Evolutionary conservation across 768 basidiomycete genomes (phyloP), one percentile per base, ranked within the genome.

Genomic region (Tylopilus intermedius): DNA sequence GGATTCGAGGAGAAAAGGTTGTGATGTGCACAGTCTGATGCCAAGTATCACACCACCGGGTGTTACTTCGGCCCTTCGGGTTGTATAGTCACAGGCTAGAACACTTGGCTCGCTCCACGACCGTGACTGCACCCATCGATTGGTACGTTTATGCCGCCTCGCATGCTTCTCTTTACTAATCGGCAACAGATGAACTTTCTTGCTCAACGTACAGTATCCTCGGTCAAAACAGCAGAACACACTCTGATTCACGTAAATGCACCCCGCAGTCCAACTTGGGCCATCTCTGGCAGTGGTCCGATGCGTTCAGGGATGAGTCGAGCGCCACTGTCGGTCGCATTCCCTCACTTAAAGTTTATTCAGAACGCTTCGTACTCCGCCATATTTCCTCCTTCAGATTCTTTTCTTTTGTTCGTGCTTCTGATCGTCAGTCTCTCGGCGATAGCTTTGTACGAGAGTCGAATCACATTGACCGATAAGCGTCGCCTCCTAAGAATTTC

Each of bases 401-500:
- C 30, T 51, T 49, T 49, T 38, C 8, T 46, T 41, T 59, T 59
- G 33, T 56, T 14, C 18, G 0, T 33, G 57, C 51, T 62, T 57
- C 58, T 57, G 47, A 57, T 45, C 54, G 40, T 61, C 54, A 43
- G 38, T 30, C 13, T 35, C 37, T 24, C 39, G 35, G 33, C 24
- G 18, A 37, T 37, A 15, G 14, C 5, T 14, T 3, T 6, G 18
- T 47, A 35, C n/a, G 38, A 41, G 1, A 37, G 14, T 37, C 15
- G 35, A 37, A 15, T 37, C 35, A 13, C 29, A 42, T 18, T 21
- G 35, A 48, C 47, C 5, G 33, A 53, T 58, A 64, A 58, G 59
- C 59, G 59, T 53, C 61, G 62, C 53, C 33, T 64, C 51, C 32
- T n/a, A 10, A 32, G 26, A 22, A 45, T 29, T 22, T 59, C 21